Conservation (phyloP, 352 stramenopile species). For the Aphanomyces cochlioides region DNA sequence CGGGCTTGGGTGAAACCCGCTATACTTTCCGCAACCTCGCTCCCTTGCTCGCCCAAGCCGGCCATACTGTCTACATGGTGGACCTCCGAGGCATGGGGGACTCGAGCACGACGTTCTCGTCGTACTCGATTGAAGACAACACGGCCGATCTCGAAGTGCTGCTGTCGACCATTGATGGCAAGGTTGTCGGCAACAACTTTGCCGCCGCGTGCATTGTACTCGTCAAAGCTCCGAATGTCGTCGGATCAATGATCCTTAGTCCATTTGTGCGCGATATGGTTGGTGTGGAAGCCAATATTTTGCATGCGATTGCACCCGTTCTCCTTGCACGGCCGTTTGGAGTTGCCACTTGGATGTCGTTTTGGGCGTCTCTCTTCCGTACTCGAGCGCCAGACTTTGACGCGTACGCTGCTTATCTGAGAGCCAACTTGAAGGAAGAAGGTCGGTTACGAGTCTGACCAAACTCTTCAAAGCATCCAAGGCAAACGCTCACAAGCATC, state of each 20-base stretch:
- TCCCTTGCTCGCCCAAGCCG: slow-evolving; percentile 37
- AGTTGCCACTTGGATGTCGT: slow-evolving; percentile 5
- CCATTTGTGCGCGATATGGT: slow-evolving; percentile 8
- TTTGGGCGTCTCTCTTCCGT: slow-evolving; percentile 10
- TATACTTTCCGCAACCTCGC: slow-evolving; percentile 44
- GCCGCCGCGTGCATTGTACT: slow-evolving; percentile 21
- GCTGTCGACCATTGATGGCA: not conserved
- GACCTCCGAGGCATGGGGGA: slow-evolving; percentile 48
- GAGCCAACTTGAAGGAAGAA: slow-evolving; percentile 9
- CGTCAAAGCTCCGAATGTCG: not conserved
- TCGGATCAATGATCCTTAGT: not conserved
- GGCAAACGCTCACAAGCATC: not conserved
- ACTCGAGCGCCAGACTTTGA: not conserved
- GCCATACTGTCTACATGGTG: slow-evolving; percentile 38
- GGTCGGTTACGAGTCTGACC: not conserved
- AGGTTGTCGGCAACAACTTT: slow-evolving; percentile 21
- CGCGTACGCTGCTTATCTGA: not conserved
- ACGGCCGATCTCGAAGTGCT: slow-evolving; percentile 1
- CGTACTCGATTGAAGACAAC: not conserved
- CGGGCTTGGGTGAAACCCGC: slow-evolving; percentile 43
- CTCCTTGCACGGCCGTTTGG: slow-evolving; percentile 12
- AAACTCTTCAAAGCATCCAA: slow-evolving; percentile 12
- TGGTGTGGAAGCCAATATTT: slow-evolving; percentile 2
- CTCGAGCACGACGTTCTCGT: slow-evolving; percentile 26
- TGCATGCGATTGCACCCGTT: not conserved